phyloP scores from a whole-genome alignment of 2,329 filamentous ascomycete species.

The Alternaria angustiovoidea region DNA sequence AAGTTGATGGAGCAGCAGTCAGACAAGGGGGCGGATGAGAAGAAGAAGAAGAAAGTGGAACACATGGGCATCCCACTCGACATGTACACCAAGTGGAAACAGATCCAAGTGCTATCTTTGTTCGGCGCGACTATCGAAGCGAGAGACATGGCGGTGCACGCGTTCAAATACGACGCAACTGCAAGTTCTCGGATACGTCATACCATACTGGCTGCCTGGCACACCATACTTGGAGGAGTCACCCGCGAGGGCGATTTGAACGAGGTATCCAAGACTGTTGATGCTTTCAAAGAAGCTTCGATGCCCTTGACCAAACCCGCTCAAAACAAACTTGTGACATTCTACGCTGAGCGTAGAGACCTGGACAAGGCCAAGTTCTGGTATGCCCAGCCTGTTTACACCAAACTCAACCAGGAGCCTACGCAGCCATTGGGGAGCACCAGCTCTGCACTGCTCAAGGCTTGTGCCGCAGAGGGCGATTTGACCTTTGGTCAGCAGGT shows the following conservation, averaged over 20 bases:
- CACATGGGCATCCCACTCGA: conserved; percentile 9
- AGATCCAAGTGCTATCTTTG: conserved; percentile 29
- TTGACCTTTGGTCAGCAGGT: conserved; percentile 54
- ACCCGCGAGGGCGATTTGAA: conserved; percentile 66
- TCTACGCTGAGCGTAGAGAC: conserved; percentile 67
- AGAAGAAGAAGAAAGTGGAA: conserved; percentile 5
- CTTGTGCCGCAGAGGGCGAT: conserved; percentile 57
- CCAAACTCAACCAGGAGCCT: conserved; percentile 13
- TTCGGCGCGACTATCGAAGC: conserved; percentile 39
- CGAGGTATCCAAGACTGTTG: conserved; percentile 65
- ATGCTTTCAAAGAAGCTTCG: conserved; percentile 58
- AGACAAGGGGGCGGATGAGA: not conserved
- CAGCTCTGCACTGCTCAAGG: conserved; percentile 65
- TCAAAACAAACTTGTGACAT: conserved; percentile 64
- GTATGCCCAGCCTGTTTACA: conserved; percentile 66
- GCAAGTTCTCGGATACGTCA: conserved; percentile 3
- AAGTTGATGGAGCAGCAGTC: conserved; percentile 14
- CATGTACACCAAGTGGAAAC: conserved; percentile 14
- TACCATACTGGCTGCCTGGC: conserved; percentile 29
- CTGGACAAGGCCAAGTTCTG: conserved; percentile 71
- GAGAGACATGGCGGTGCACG: conserved; percentile 27
- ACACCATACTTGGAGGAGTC: conserved; percentile 66
- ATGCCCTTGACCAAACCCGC: conserved; percentile 50
- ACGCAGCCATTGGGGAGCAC: conserved; percentile 42
- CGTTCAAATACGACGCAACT: conserved; percentile 21